Base-by-base conservation (phyloP, 306 rosid genomes). In the Castanospermum australe region DNA sequence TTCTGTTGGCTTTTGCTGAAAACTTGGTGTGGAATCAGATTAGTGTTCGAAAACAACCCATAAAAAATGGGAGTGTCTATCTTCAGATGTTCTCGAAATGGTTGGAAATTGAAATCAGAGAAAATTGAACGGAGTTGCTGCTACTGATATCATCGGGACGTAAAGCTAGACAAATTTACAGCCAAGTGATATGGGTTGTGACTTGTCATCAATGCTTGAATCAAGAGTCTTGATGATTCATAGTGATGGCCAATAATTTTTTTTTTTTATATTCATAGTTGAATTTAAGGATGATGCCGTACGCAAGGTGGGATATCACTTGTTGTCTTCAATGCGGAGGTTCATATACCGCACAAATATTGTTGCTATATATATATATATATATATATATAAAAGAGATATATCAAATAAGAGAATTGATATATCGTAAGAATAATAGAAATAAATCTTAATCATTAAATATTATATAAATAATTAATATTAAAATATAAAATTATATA, bases 181-280 rank as follows among this genome's bases (percentile, higher is more conserved):
- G n/a, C 63, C 7, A 9, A 32, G 22, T 39, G 12, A 67, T 69
- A 79, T 71, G 84, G 78, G 71, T 57, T 60, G 82, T 56, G 71
- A 44, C n/a, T n/a, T n/a, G n/a, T n/a, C n/a, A n/a, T n/a, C 48
- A 57, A 17, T 71, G 67, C 62, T 36, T 63, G 30, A 30, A 76
- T 51, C 30, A 33, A 67, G 47, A 62, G n/a, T 62, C 60, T 70
- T 15, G 18, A 81, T 17, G 9, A 13, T 60, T n/a, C n/a, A n/a
- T n/a, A n/a, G n/a, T n/a, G n/a, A n/a, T n/a, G n/a, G n/a, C n/a
- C n/a, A n/a, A n/a, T n/a, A n/a, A n/a, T n/a, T n/a, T n/a, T n/a
- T n/a, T n/a, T n/a, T n/a, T n/a, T n/a, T n/a, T n/a, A n/a, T n/a
- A n/a, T n/a, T n/a, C n/a, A n/a, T n/a, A n/a, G n/a, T n/a, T n/a